Base-by-base conservation (phyloP, 495 filamentous ascomycete species). In the Hypoxylon fuscum region DNA sequence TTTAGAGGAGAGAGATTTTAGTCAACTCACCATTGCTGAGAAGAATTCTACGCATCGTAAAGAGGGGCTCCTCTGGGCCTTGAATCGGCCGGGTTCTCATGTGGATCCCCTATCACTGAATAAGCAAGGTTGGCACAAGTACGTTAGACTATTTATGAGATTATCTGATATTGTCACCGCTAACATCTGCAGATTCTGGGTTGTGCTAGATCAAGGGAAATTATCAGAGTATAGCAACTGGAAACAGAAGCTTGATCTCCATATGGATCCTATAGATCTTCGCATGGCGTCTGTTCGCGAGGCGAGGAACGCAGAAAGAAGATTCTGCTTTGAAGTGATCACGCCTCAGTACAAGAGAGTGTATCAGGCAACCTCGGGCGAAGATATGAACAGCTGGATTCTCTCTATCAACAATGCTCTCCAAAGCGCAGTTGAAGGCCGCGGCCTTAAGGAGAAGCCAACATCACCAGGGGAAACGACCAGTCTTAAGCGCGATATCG, bases 91-190 rank as follows among this genome's bases (percentile, higher is more conserved):
- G 5, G 95, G 93, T 3, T 95, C 92, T 38, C 95, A 98, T 75
- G 92, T 91, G 11, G 95, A 99, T 71, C 96, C 96, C 2, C 91
- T 94, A 64, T 91, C 90, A 5, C 81, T 98, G 48, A 97, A 97
- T 70, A 97, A 98, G 68, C 92, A 95, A 72, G 93, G 92, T 49
- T 98, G 95, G 96, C 95, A 99, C 69, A 99, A 99, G 94, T 98
- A 87, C 73, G 90, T 85, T 15, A 21, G 37, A 20, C 20, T 27
- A 22, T 3, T 23, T 14, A 15, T 11, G 8, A 23, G 11, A 25
- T 6, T 34, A 2, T 5, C 45, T 3, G 27, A 40, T 22, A 17
- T 31, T 32, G 17, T 15, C 37, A n/a, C 51, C 18, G 8, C 52
- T 71, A 25, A 69, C 60, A 48, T 7, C 17, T 32, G 8, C 60